phyloP scores from a whole-genome alignment of 2,329 filamentous ascomycete genomes.

The Neoarthrinium moseri region DNA sequence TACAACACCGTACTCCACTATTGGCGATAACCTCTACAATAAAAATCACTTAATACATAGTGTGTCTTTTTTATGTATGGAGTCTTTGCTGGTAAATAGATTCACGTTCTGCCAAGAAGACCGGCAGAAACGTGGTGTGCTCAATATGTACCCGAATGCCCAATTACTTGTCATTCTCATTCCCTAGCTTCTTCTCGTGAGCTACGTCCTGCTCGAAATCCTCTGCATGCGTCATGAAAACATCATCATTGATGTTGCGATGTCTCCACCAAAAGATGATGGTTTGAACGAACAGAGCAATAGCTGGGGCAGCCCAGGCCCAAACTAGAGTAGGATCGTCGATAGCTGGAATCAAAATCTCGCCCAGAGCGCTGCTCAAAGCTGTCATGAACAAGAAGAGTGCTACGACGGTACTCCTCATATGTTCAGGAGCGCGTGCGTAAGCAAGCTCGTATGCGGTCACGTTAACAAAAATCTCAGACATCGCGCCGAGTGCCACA shows the following conservation, averaged over 20 bases:
- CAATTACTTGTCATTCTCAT: conserved; percentile 14
- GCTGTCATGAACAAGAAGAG: conserved; percentile 58
- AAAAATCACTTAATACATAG: too few species aligned
- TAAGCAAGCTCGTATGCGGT: conserved; percentile 68
- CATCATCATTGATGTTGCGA: conserved; percentile 43
- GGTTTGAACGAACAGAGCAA: conserved; percentile 45
- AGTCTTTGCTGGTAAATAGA: too few species aligned
- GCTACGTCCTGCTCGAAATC: conserved; percentile 17
- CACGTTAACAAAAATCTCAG: conserved; percentile 60
- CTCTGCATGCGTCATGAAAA: conserved; percentile 35
- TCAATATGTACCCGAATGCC: too few species aligned
- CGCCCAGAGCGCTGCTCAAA: conserved; percentile 49
- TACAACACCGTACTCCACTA: too few species aligned
- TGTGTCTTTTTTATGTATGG: too few species aligned
- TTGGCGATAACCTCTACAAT: too few species aligned
- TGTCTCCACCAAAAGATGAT: conserved; percentile 47
- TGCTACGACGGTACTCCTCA: conserved; percentile 59
- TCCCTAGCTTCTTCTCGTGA: conserved; percentile 10
- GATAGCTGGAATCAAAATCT: conserved; percentile 40
- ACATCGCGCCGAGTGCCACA: conserved; percentile 50
- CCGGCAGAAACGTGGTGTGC: too few species aligned
- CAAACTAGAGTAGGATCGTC: conserved; percentile 43
- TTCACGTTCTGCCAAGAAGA: too few species aligned
- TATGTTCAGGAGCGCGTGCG: conserved; percentile 64
- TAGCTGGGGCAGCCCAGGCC: conserved; percentile 24